Conservation (phyloP, 108 stramenopile species). For the Cyclotella distinguenda region DNA sequence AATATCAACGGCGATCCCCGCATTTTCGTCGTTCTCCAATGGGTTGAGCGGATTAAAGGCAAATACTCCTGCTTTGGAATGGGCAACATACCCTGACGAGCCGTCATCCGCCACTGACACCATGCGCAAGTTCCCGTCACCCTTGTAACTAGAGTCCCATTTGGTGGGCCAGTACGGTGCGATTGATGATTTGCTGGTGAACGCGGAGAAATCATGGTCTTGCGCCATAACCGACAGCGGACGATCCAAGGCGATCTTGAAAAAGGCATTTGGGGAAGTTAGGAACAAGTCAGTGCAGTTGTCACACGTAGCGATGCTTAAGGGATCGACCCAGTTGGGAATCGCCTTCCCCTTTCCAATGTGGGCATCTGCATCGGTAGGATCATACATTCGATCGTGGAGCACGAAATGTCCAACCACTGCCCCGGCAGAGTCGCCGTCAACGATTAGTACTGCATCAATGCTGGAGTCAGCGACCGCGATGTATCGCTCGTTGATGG, state of each 20-base stretch:
- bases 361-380: slow-evolving; percentile 17
- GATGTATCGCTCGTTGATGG: slow-evolving; percentile 39
- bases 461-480: slow-evolving; percentile 45
- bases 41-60: slow-evolving; percentile 38
- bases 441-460: slow-evolving; percentile 43
- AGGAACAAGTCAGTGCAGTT: slow-evolving; percentile 34
- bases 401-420: slow-evolving; percentile 43
- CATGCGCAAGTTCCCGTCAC: slow-evolving; percentile 27
- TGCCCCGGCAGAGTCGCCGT: slow-evolving; percentile 33
- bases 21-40: slow-evolving; percentile 4
- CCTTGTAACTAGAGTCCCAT: slow-evolving; percentile 13
- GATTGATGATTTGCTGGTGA: slow-evolving; percentile 22
- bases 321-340: slow-evolving; percentile 29
- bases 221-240: slow-evolving; percentile 36
- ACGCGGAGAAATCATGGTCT: slow-evolving; percentile 25
- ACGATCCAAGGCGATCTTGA: slow-evolving; percentile 20
- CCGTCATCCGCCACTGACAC: slow-evolving; percentile 34
- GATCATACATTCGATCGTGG: slow-evolving; percentile 21
- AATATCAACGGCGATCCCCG: slow-evolving; percentile 15
- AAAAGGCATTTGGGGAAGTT: slow-evolving; percentile 15
- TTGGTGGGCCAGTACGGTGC: slow-evolving; percentile 18
- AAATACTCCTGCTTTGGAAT: slow-evolving; percentile 31
- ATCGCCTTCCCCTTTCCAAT: background rate
- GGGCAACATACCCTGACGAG: slow-evolving; percentile 31
- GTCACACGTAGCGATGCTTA: slow-evolving; percentile 33